A percentile compares a stretch with the other conserved stretches of the same genome.
phyloP scores from a whole-genome alignment of 768 basidiomycete genomes.

The Ramaria sp. region DNA sequence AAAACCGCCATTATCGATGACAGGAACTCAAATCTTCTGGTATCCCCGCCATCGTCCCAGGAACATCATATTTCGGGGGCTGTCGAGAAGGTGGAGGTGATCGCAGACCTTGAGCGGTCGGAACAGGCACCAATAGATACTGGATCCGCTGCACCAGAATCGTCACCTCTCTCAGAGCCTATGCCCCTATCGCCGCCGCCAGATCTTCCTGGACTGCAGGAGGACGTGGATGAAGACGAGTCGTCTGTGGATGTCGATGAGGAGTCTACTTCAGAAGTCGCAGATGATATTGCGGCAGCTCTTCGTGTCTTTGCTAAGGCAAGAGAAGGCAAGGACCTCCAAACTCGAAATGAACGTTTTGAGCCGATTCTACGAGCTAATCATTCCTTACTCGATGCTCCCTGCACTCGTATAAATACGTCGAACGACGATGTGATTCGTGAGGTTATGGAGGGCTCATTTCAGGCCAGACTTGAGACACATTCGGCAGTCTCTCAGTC shows the following conservation, averaged over 20 bases:
- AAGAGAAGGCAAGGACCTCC: conserved; percentile 46
- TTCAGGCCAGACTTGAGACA: background rate
- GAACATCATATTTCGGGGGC: background rate
- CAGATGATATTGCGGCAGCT: conserved; percentile 36
- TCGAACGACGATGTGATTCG: conserved; percentile 36
- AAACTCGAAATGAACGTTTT: conserved; percentile 52
- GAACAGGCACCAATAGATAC: background rate
- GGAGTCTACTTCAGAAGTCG: background rate
- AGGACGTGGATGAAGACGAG: background rate
- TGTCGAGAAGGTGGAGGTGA: background rate
- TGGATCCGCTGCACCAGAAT: background rate
- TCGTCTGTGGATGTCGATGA: background rate
- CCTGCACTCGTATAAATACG: background rate
- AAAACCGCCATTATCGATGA: too few relatives aligned
- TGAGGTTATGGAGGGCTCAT: conserved; percentile 30
- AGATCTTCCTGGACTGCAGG: background rate
- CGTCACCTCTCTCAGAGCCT: conserved; percentile 5
- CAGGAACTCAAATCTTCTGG: too few relatives aligned
- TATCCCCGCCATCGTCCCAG: too few relatives aligned
- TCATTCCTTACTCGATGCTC: conserved; percentile 26
- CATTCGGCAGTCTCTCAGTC: conserved; percentile 28
- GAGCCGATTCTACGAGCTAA: conserved; percentile 57
- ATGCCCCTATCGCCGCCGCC: background rate
- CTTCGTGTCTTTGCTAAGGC: conserved; percentile 54
- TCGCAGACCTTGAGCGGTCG: background rate